Conservation (phyloP, 2,329 filamentous ascomycete species). For the Fusarium verrucosum region DNA sequence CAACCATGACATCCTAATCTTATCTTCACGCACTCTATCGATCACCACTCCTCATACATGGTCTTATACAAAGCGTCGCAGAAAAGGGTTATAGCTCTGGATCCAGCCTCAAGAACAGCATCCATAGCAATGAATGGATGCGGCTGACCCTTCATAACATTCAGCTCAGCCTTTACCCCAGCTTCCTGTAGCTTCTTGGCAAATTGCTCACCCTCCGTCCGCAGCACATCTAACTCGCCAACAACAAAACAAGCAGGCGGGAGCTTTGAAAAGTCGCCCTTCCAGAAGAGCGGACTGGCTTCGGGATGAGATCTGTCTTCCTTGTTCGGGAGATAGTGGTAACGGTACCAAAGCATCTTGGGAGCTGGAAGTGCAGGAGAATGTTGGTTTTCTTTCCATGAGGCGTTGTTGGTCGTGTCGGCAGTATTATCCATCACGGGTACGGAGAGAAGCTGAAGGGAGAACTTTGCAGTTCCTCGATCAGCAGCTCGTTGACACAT, state of each 20-base stretch:
- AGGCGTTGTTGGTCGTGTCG: background rate
- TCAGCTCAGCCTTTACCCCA: background rate
- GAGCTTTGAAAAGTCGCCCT: constrained; percentile 1
- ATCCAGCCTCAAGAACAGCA: constrained; percentile 8
- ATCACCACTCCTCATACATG: constrained; percentile 6
- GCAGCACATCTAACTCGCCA: constrained; percentile 1
- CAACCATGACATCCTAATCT: no score
- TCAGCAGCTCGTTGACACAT: constrained; percentile 22
- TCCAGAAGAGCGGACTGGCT: background rate
- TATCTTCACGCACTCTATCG: background rate
- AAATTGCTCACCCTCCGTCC: constrained; percentile 10
- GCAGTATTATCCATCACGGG: constrained; percentile 19
- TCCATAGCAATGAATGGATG: constrained; percentile 25
- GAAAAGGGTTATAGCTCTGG: constrained; percentile 2
- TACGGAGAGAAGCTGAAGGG: constrained; percentile 13
- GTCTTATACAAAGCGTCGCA: constrained; percentile 5
- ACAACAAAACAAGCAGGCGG: constrained; percentile 18
- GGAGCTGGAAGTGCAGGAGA: background rate
- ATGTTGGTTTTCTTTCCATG: constrained; percentile 11
- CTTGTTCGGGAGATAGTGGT: constrained; percentile 1
- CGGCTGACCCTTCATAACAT: constrained; percentile 11
- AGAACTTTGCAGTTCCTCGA: background rate
- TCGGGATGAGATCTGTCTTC: background rate
- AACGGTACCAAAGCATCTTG: constrained; percentile 18
- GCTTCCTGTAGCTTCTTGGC: background rate